Evolutionary conservation across 1,284 basidiomycete species (phyloP).

Genomic region (Cryptococcus neoformans): DNA sequence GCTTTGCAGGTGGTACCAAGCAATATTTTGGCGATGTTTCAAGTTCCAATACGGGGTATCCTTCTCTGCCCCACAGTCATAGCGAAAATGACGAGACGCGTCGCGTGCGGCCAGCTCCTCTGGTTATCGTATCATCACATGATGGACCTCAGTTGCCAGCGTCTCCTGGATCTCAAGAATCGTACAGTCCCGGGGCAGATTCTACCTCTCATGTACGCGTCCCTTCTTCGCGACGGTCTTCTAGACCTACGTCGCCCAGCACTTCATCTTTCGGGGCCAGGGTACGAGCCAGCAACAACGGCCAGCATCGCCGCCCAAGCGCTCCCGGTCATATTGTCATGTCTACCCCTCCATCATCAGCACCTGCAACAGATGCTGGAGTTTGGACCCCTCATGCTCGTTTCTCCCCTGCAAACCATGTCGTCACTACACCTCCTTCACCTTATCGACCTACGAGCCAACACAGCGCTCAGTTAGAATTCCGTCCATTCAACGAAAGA

Average conservation of each 20-base stretch:
- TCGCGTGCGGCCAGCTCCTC: constrained; percentile 7
- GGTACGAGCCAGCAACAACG: constrained; percentile 11
- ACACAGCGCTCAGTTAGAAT: constrained; percentile 6
- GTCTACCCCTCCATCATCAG: too few species aligned
- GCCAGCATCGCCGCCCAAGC: too few species aligned
- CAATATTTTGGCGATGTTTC: background rate
- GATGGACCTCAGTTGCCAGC: background rate
- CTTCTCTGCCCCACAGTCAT: background rate
- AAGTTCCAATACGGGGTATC: background rate
- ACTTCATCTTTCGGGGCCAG: constrained; percentile 31
- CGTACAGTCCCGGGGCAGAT: background rate
- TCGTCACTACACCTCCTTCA: constrained; percentile 30
- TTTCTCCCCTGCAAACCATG: constrained; percentile 14
- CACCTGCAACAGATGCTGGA: background rate
- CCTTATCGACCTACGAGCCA: constrained; percentile 31
- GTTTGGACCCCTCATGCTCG: constrained; percentile 5
- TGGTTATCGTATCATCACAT: constrained; percentile 10
- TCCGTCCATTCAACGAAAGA: constrained; percentile 17
- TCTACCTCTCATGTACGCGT: background rate
- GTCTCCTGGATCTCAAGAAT: background rate
- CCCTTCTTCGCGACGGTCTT: constrained; percentile 18
- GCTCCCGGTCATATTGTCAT: too few species aligned
- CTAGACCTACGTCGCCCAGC: constrained; percentile 32
- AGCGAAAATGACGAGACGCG: background rate
- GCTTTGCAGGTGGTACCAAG: constrained; percentile 19